These are phyloP conservation scores for Globisporangium ultimum DNA, from an alignment of 352 stramenopile genomes.

Conservation along the genomic window DNA sequence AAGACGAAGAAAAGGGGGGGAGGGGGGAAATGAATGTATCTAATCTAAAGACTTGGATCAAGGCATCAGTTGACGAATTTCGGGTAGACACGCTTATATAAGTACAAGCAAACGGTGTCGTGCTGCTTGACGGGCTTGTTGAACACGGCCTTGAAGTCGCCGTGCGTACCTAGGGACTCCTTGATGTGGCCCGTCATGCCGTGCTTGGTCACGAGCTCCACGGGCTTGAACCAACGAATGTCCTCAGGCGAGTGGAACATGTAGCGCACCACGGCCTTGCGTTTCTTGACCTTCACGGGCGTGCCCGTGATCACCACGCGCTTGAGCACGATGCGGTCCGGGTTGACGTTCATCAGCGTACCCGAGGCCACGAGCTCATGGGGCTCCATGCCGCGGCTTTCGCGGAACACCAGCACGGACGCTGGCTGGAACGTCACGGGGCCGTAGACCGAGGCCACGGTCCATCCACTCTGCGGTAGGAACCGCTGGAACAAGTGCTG, in stretches of 20 bases:
- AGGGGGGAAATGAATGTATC: too few relatives aligned
- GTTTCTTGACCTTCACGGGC: constrained; percentile 98
- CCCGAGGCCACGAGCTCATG: constrained; percentile 92
- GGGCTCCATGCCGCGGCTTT: constrained; percentile 20
- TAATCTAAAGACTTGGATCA: neutral
- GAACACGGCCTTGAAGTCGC: constrained; percentile 99
- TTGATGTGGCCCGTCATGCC: constrained; percentile 98
- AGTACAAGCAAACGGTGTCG: constrained; percentile 97
- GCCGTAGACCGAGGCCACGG: constrained; percentile 87
- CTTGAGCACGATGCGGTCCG: constrained; percentile 98
- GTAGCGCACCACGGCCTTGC: constrained; percentile 97
- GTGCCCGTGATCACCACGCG: constrained; percentile 98
- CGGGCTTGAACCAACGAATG: constrained; percentile 98
- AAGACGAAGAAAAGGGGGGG: neutral
- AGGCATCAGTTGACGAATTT: constrained; percentile 86
- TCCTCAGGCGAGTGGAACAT: constrained; percentile 99
- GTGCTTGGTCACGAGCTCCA: constrained; percentile 97
- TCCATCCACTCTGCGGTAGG: constrained; percentile 88
- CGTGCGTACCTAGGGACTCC: constrained; percentile 97
- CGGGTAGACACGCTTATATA: constrained; percentile 99
- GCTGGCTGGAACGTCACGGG: constrained; percentile 97
- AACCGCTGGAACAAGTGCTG: constrained; percentile 99
- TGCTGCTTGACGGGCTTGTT: constrained; percentile 99
- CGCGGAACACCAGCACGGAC: constrained; percentile 95
- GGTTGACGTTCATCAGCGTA: constrained; percentile 95